A percentile compares a stretch with the other conserved stretches of the same genome.
Evolutionary conservation across 2,329 filamentous ascomycete genomes (phyloP).

Genomic region (Fusarium drepaniforme): DNA sequence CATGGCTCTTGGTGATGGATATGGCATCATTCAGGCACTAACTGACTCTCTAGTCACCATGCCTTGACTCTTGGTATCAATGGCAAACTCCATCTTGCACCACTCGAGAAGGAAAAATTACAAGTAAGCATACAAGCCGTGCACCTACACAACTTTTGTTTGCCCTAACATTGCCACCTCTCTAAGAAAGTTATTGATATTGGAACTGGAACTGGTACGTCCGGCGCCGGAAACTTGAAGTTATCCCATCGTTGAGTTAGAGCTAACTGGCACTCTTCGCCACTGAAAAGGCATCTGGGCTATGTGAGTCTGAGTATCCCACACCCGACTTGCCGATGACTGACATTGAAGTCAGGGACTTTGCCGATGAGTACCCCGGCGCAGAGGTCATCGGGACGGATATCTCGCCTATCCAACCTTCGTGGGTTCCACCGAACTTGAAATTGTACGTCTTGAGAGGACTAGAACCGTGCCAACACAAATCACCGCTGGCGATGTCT

Average conservation of each 20-base stretch:
- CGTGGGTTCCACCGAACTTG: background rate
- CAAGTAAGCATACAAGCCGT: background rate
- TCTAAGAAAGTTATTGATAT: slow-evolving; percentile 1
- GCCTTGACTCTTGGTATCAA: slow-evolving; percentile 1
- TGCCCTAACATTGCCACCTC: background rate
- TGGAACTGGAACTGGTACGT: slow-evolving; percentile 2
- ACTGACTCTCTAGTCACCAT: background rate
- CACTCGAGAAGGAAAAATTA: background rate
- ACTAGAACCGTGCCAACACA: background rate
- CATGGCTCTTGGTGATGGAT: background rate
- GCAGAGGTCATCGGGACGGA: background rate
- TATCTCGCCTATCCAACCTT: background rate
- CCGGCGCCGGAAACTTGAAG: background rate
- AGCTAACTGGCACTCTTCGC: background rate
- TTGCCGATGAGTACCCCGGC: background rate
- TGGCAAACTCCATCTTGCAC: slow-evolving; percentile 1
- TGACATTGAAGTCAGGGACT: background rate
- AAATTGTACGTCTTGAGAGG: background rate
- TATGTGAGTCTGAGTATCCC: background rate
- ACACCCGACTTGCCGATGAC: background rate
- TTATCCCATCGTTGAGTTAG: background rate
- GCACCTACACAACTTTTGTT: background rate
- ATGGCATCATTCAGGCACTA: background rate
- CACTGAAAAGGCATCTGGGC: background rate
- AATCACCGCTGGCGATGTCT: background rate